Evolutionary conservation across 2,329 filamentous ascomycete species (phyloP), one percentile per base, ranked within the genome.

Genomic region (Ceratocystis destructans): DNA sequence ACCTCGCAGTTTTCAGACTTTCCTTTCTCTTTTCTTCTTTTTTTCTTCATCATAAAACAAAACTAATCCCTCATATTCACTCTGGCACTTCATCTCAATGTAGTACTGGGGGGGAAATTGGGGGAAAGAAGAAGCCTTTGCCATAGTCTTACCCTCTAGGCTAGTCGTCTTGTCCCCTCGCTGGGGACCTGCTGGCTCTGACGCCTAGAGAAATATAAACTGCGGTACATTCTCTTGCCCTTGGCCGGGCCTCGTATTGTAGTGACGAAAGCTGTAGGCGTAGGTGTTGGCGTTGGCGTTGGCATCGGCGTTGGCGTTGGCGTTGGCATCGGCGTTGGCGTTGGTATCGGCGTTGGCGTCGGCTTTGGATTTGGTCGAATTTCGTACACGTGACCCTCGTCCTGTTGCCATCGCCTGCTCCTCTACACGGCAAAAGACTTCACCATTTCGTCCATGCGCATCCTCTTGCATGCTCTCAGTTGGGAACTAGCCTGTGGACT

Each of bases 31-130:
- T 65, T 70, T 65, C 69, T 71, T 72, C 70, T 70, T 69, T 72
- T 73, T 72, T 71, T 72, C 72, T 75, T 73, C 73, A 68, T 65
- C 62, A 67, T 69, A 67, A 68, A 67, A 67, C 68, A 67, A 68
- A 67, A 66, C 66, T 5, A 68, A 61, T 80, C 79, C 79, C 80
- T 78, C 82, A 81, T 82, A 87, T 88, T 87, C 84, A 87, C 84
- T 87, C 84, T 82, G 80, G 78, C 76, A 77, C 81, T 62, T 55
- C 46, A 78, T 73, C 75, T 75, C 76, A 74, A 77, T 78, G 81
- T 78, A 80, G 79, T 78, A 71, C 75, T 79, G 81, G 85, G 87
- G 84, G 85, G 85, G 85, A 87, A 87, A 87, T 77, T 82, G 84
- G 80, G 83, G 83, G 84, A 84, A 72, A 88, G 84, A 86, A 68